A percentile compares a stretch with the other conserved stretches of the same genome.
Evolutionary conservation across 2,329 filamentous ascomycete genomes (phyloP).

Genomic region (Fusarium camptoceras): DNA sequence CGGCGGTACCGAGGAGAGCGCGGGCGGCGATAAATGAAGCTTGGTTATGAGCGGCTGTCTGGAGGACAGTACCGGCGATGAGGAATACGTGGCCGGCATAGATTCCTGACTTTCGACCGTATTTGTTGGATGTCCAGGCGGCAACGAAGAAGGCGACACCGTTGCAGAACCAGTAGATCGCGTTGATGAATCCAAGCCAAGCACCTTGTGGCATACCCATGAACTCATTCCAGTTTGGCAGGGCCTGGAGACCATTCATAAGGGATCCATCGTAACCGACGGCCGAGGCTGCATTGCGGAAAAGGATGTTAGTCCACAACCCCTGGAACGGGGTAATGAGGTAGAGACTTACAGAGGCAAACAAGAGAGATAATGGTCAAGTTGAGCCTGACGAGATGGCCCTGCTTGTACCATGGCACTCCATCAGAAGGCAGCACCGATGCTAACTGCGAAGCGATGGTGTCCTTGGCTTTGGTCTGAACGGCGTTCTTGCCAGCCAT

Average conservation of each 20-base stretch:
- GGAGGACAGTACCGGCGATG: slow-evolving; percentile 7
- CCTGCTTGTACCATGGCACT: neutral
- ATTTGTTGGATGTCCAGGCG: slow-evolving; percentile 18
- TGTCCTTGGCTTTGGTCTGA: too few relatives aligned
- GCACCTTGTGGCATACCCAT: slow-evolving; percentile 35
- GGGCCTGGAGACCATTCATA: neutral
- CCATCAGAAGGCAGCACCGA: neutral
- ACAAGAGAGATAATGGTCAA: slow-evolving; percentile 2
- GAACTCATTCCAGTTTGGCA: slow-evolving; percentile 34
- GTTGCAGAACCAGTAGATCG: slow-evolving; percentile 44
- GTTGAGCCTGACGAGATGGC: slow-evolving; percentile 10
- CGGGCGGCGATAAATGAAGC: neutral
- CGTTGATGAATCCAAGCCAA: slow-evolving; percentile 42
- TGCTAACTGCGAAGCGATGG: neutral
- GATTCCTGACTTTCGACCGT: neutral
- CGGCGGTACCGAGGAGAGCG: neutral
- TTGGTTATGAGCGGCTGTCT: slow-evolving; percentile 7
- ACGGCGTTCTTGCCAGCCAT: too few relatives aligned
- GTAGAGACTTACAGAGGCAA: neutral
- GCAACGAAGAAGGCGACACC: slow-evolving; percentile 35
- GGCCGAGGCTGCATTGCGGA: neutral
- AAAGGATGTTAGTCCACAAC: neutral
- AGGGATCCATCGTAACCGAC: slow-evolving; percentile 13
- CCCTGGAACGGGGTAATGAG: too few relatives aligned
- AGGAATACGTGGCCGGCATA: slow-evolving; percentile 10